Evolutionary conservation across 2,329 filamentous ascomycete species (phyloP).

Genomic region (Aspergillus ruber): DNA sequence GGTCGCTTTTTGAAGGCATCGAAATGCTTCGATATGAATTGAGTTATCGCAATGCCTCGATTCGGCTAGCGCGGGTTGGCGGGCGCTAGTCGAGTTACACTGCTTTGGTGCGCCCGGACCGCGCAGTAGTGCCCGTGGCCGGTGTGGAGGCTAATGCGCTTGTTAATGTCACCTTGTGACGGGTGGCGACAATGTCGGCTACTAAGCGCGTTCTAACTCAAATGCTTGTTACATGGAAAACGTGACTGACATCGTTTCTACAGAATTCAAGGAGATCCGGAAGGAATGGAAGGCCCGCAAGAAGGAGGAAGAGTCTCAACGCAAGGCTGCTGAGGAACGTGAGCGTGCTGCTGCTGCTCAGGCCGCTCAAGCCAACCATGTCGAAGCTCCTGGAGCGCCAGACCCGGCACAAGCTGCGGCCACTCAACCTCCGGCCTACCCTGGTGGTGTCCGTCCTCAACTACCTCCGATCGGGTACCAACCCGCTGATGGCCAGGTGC

Average conservation of each 20-base stretch:
- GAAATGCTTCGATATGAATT: conserved; percentile 2
- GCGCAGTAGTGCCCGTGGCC: conserved; percentile 48
- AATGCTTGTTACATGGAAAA: conserved; percentile 1
- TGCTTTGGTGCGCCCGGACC: conserved; percentile 45
- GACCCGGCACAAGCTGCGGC: conserved; percentile 38
- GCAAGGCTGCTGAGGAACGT: conserved; percentile 84
- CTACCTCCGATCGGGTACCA: conserved; percentile 72
- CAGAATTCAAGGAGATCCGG: conserved; percentile 98
- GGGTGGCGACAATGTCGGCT: conserved; percentile 1
- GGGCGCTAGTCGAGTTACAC: conserved; percentile 43
- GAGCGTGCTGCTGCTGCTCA: conserved; percentile 60
- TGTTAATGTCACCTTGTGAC: neutral
- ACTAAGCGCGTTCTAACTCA: conserved; percentile 2
- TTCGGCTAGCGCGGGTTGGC: conserved; percentile 34
- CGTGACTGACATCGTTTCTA: neutral
- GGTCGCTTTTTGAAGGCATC: conserved; percentile 1
- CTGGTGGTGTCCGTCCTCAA: conserved; percentile 53
- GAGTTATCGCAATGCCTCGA: conserved; percentile 29
- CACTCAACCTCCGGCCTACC: conserved; percentile 39
- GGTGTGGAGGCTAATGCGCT: conserved; percentile 39
- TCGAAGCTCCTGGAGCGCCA: conserved; percentile 43
- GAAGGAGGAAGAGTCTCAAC: conserved; percentile 91
- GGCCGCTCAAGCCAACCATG: conserved; percentile 35
- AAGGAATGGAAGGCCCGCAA: conserved; percentile 99
- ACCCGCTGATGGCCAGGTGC: conserved; percentile 48